Evolutionary conservation across 805 yeast species (phyloP).

Genomic region (Kockiozyma suomiensis): DNA sequence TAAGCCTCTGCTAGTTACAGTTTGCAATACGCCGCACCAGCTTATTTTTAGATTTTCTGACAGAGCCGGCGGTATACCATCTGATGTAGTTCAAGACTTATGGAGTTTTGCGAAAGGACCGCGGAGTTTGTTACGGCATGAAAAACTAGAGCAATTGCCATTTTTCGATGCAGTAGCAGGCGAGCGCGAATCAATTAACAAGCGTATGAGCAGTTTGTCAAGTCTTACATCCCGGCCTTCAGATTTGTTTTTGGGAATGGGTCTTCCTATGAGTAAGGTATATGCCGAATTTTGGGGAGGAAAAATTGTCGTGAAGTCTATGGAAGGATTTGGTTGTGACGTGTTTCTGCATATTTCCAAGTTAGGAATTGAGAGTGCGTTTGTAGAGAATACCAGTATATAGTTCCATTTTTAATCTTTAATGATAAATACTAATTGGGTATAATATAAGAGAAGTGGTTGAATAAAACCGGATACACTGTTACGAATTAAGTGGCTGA

Average conservation of each 20-base stretch:
- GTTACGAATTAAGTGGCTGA: background rate
- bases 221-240: slow-evolving; percentile 72
- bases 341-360: slow-evolving; percentile 78
- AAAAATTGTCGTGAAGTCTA: slow-evolving; percentile 72
- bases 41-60: slow-evolving; percentile 81
- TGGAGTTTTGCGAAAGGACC: slow-evolving; percentile 69
- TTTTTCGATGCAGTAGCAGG: slow-evolving; percentile 40
- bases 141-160: slow-evolving; percentile 40
- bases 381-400: slow-evolving; percentile 18
- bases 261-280: slow-evolving; percentile 81
- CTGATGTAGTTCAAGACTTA: slow-evolving; percentile 59
- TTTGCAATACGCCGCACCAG: slow-evolving; percentile 65
- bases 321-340: slow-evolving; percentile 92
- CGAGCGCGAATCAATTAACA: slow-evolving; percentile 50
- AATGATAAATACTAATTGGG: background rate
- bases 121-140: slow-evolving; percentile 36
- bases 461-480: too few species aligned
- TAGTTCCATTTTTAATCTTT: background rate
- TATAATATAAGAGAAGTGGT: too few species aligned
- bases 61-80: slow-evolving; percentile 83
- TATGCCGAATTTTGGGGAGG: slow-evolving; percentile 98
- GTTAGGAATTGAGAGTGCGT: slow-evolving; percentile 55
- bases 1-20: slow-evolving; percentile 69
- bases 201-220: slow-evolving; percentile 63
- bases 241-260: slow-evolving; percentile 76